Evolutionary conservation across 2,329 filamentous ascomycete species (phyloP), one percentile per base, ranked within the genome.

Genomic region (Exophiala phaeomuriformis): DNA sequence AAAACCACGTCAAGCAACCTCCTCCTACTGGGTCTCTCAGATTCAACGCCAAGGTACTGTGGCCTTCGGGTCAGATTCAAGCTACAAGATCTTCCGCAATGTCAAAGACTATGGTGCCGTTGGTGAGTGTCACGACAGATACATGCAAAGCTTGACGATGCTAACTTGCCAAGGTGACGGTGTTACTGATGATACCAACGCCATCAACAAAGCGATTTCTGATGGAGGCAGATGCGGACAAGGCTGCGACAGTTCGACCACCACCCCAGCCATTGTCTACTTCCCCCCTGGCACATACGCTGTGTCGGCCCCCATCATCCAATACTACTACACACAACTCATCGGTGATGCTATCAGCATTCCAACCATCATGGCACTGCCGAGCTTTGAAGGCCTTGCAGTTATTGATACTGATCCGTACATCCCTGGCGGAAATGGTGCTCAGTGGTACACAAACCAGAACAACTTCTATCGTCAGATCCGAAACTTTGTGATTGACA

Each of bases 321-420:
- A 90, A 68, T 85, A 85, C 70, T 97, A 97, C 77, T 95, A 95
- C 75, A 95, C 90, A 6, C 90, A 96, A 69, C 81, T 97, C 57
- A 77, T 96, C 35, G 91, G 91, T 53, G 90, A 97, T 73, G 83
- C 85, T 46, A 66, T 80, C 64, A 75, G 79, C 58, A 70, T 84
- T 9, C 90, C 91, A 0, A 84, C 84, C 0, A 76, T 96, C 69
- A 89, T 91, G 74, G 85, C 86, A 2, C 69, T 81, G 1, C 68
- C 83, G 41, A 74, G 76, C 63, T 98, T 97, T 66, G 61, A 75
- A 2, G 93, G 91, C 44, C 94, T 96, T 75, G 90, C 86, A 41
- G 80, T 97, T 49, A 86, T 98, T 61, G 90, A 96, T 67, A 78
- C 88, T 1, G 85, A 97, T 65, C 90, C 90, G 0, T 97, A 97